Conservation (phyloP, 148 eudicot species). For the Rhododendron henanense region DNA sequence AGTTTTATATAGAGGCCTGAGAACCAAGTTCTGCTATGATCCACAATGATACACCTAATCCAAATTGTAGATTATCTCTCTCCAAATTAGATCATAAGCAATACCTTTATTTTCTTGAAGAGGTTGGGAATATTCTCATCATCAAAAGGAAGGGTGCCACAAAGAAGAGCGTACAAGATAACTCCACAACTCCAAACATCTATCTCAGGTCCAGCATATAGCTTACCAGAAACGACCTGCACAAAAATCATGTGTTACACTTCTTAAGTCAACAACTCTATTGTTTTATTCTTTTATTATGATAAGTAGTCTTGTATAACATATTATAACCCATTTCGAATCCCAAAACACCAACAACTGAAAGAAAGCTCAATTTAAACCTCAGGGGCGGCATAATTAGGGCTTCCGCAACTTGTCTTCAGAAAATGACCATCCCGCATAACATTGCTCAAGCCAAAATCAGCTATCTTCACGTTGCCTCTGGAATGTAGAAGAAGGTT, state of each 20-base stretch:
- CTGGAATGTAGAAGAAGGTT: constrained; percentile 37
- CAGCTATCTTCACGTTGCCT: constrained; percentile 40
- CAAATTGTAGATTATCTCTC: background rate
- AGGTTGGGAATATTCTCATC: constrained; percentile 42
- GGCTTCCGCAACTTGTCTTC: constrained; percentile 44
- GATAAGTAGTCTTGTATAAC: background rate
- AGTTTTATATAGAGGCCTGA: constrained; percentile 1
- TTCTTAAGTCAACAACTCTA: background rate
- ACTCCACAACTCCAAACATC: constrained; percentile 51
- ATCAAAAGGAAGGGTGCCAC: constrained; percentile 47
- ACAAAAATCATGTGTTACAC: constrained; percentile 2
- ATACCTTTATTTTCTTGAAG: constrained; percentile 42
- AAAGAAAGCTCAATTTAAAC: constrained; percentile 10
- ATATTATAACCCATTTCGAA: background rate
- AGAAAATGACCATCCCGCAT: constrained; percentile 46
- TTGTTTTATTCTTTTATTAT: background rate
- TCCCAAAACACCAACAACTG: background rate
- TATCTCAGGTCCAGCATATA: constrained; percentile 45
- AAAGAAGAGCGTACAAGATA: constrained; percentile 39
- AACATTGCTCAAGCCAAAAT: constrained; percentile 40
- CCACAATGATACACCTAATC: background rate
- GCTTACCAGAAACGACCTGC: constrained; percentile 35
- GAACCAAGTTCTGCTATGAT: background rate
- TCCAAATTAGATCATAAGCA: background rate
- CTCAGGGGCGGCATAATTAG: constrained; percentile 50